These are phyloP conservation scores for Rheum nobile DNA, from an alignment of 148 eudicot species.

Conservation along the genomic window DNA sequence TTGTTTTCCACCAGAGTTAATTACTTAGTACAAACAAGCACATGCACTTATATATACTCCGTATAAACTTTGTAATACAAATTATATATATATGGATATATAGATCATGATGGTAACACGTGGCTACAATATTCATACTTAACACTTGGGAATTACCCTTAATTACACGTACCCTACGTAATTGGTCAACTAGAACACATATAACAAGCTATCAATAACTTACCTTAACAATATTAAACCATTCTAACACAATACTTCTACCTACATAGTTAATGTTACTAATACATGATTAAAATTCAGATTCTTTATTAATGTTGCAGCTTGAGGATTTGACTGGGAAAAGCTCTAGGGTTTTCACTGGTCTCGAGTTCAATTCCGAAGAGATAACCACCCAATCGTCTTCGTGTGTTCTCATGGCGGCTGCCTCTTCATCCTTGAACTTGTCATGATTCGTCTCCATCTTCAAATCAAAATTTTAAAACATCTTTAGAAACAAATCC, in stretches of 20 bases:
- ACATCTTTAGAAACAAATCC: not conserved
- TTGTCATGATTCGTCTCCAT: slow-evolving; percentile 1
- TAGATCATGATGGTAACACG: not conserved
- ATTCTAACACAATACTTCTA: not conserved
- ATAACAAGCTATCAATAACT: not conserved
- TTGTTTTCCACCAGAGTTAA: too few species aligned
- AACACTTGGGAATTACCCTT: not conserved
- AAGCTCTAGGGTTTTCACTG: slow-evolving; percentile 2
- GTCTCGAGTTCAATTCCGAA: slow-evolving; percentile 1
- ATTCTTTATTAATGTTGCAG: not conserved
- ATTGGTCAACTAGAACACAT: too few species aligned
- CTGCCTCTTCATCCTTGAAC: not conserved
- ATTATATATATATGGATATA: not conserved
- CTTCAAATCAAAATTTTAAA: not conserved
- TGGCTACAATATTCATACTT: not conserved
- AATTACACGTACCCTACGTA: not conserved
- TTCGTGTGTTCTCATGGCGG: not conserved
- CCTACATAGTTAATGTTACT: not conserved
- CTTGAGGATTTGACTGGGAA: not conserved
- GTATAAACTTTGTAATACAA: too few species aligned
- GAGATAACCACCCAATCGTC: not conserved
- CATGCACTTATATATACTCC: not conserved
- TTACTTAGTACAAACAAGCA: too few species aligned
- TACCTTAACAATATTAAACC: not conserved
- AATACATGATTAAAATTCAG: not conserved